Evolutionary conservation across 2,329 filamentous ascomycete species (phyloP).

Genomic region (Emmonsia crescens): DNA sequence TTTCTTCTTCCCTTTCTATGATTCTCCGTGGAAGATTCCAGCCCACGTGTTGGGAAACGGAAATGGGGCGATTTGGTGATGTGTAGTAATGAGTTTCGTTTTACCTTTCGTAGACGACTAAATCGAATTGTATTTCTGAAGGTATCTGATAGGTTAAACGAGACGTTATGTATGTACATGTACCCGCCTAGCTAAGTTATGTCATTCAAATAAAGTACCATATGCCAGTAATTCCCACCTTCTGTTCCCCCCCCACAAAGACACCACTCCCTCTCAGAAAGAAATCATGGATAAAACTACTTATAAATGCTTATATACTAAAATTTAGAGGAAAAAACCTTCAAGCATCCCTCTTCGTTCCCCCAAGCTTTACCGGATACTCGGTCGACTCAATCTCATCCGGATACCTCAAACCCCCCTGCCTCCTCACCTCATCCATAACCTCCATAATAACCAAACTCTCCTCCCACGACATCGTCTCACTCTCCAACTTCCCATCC

Average conservation of each 20-base stretch:
- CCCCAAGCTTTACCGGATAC: conserved; percentile 37
- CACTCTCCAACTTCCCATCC: conserved; percentile 67
- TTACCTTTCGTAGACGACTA: not conserved
- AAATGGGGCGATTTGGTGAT: not conserved
- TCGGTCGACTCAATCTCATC: conserved; percentile 53
- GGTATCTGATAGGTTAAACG: too few species aligned
- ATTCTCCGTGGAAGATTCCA: not conserved
- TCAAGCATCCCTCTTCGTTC: not conserved
- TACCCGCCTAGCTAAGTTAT: too few species aligned
- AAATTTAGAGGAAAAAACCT: not conserved
- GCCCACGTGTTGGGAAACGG: not conserved
- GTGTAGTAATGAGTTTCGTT: not conserved
- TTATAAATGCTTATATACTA: not conserved
- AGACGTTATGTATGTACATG: too few species aligned
- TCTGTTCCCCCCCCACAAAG: too few species aligned
- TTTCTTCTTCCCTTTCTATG: not conserved
- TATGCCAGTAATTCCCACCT: not conserved
- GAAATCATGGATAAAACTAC: not conserved
- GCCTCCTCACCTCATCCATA: conserved; percentile 58
- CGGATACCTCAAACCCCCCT: conserved; percentile 53
- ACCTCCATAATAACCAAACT: conserved; percentile 76
- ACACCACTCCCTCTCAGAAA: not conserved
- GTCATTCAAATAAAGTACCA: too few species aligned
- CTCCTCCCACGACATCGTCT: conserved; percentile 59
- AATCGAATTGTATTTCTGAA: too few species aligned